A percentile compares a stretch with the other conserved stretches of the same genome.
Conservation (phyloP, 139 green algal genomes). For the Pseudopediastrum boryanum region DNA sequence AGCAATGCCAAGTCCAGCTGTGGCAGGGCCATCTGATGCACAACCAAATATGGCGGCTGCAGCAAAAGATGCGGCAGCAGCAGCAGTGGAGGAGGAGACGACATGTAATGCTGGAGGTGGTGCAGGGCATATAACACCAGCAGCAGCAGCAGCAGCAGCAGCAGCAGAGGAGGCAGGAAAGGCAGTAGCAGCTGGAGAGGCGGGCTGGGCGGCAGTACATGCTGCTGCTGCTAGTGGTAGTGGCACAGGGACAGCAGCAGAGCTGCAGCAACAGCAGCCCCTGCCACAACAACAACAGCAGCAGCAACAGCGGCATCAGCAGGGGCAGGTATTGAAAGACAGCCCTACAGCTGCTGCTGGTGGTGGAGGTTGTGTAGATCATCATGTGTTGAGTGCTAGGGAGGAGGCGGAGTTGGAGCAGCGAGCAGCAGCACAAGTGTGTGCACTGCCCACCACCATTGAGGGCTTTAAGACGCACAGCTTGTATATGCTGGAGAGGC, state of each 20-base stretch:
- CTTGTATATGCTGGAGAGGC: conserved; percentile 78
- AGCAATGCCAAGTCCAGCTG: not conserved
- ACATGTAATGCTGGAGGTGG: not conserved
- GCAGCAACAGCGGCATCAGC: not conserved
- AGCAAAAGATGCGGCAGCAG: conserved; percentile 6
- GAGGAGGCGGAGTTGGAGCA: conserved; percentile 80
- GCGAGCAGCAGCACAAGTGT: conserved; percentile 18
- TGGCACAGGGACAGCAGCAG: not conserved
- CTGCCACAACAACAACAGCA: not conserved
- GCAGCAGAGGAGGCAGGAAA: not conserved
- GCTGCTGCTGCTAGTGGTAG: not conserved
- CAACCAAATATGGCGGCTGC: too few relatives aligned
- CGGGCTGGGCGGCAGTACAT: not conserved
- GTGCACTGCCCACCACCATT: conserved; percentile 70
- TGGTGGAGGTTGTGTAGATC: not conserved
- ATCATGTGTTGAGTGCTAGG: conserved; percentile 44
- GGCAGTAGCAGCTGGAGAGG: not conserved
- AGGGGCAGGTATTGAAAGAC: too few relatives aligned
- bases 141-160: not conserved
- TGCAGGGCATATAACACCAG: not conserved
- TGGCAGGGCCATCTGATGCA: not conserved
- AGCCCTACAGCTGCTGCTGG: not conserved
- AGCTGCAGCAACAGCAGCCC: not conserved
- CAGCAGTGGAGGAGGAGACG: conserved; percentile 7
- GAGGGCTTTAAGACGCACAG: conserved; percentile 81